A percentile compares a stretch with the other conserved stretches of the same genome.
These are phyloP conservation scores for Aspergillus novoparasiticus DNA, from an alignment of 2,329 filamentous ascomycete genomes.

Conservation along the genomic window DNA sequence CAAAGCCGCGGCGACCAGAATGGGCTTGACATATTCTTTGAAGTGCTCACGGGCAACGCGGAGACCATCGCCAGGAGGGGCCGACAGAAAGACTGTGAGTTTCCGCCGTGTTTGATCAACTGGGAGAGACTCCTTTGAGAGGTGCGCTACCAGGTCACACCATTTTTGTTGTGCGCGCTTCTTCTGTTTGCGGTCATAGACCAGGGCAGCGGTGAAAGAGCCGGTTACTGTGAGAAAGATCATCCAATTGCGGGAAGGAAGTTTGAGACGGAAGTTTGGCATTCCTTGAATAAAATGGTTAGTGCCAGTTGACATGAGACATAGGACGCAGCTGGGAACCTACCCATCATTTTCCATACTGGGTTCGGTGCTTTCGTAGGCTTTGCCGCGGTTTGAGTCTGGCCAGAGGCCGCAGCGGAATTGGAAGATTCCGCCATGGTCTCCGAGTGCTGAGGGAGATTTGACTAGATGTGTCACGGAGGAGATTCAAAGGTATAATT, in stretches of 20 bases:
- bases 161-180: slow-evolving; percentile 82
- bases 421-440: slow-evolving; percentile 42
- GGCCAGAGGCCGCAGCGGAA: slow-evolving; percentile 38
- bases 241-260: slow-evolving; percentile 96
- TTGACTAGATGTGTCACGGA: not conserved
- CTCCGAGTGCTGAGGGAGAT: not conserved
- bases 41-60: slow-evolving; percentile 90
- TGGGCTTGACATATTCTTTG: slow-evolving; percentile 91
- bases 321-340: slow-evolving; percentile 12
- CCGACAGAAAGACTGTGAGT: slow-evolving; percentile 81
- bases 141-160: slow-evolving; percentile 80
- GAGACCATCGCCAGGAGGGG: slow-evolving; percentile 83
- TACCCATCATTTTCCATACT: slow-evolving; percentile 71
- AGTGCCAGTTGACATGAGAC: not conserved
- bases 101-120: slow-evolving; percentile 76
- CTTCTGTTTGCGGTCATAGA: slow-evolving; percentile 93
- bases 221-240: slow-evolving; percentile 85
- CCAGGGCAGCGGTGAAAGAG: slow-evolving; percentile 75
- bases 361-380: slow-evolving; percentile 62
- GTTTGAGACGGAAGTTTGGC: slow-evolving; percentile 76
- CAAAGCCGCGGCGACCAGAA: slow-evolving; percentile 83
- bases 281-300: slow-evolving; percentile 59
- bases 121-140: slow-evolving; percentile 75
- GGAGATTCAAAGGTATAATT: not conserved
- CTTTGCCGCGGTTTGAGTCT: slow-evolving; percentile 42